Conservation (phyloP, 306 rosid genomes). For the Acmispon strigosus region DNA sequence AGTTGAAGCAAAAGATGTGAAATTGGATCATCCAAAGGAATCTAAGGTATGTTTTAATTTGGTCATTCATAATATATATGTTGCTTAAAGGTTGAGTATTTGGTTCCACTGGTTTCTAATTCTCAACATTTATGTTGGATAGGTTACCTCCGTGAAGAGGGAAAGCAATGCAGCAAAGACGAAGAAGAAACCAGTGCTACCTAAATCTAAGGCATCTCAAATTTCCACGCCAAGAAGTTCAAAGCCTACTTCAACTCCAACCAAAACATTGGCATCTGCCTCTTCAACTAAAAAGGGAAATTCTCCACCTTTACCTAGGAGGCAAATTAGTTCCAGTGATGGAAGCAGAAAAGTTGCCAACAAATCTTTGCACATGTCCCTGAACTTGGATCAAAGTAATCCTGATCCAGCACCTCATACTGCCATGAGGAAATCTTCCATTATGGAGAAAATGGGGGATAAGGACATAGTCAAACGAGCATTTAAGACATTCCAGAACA, state of each 20-base stretch:
- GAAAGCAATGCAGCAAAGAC: conserved; percentile 41
- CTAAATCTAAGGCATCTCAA: conserved; percentile 42
- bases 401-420: conserved; percentile 39
- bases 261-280: conserved; percentile 23
- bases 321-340: conserved; percentile 30
- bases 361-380: conserved; percentile 61
- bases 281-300: conserved; percentile 46
- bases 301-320: conserved; percentile 38
- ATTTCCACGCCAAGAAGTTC: conserved; percentile 51
- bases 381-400: conserved; percentile 49
- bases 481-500: conserved; percentile 84
- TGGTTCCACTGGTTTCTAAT: conserved; percentile 3
- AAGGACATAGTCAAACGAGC: conserved; percentile 91
- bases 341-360: conserved; percentile 49
- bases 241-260: conserved; percentile 36
- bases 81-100: not conserved
- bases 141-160: conserved; percentile 46
- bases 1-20: conserved; percentile 35
- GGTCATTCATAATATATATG: not conserved
- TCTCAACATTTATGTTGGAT: conserved; percentile 18
- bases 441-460: conserved; percentile 94
- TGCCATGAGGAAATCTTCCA: conserved; percentile 51
- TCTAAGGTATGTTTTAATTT: conserved; percentile 44
- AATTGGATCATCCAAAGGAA: conserved; percentile 38
- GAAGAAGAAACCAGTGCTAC: conserved; percentile 51